Evolutionary conservation across 106 monocot species (phyloP).

Genomic region (Dioscorea zingiberensis): DNA sequence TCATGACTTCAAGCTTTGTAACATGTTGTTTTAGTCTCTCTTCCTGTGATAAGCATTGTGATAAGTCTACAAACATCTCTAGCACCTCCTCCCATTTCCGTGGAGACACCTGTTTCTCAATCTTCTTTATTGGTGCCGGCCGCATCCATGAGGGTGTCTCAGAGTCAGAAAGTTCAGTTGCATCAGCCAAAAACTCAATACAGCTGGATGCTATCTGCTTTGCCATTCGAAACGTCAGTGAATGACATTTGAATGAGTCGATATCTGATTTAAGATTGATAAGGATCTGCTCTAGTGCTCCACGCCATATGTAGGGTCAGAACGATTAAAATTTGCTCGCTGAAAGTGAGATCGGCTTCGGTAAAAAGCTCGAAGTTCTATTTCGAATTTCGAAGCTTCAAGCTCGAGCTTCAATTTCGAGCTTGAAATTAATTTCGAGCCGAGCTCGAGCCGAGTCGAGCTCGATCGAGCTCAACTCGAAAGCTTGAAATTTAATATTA

Average conservation of each 20-base stretch:
- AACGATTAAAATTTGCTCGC: no score
- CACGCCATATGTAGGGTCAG: no score
- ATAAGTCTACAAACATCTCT: constrained; percentile 73
- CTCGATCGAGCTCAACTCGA: no score
- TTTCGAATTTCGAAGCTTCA: no score
- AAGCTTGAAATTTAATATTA: no score
- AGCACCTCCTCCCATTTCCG: constrained; percentile 74
- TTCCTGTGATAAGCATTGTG: constrained; percentile 42
- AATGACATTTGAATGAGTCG: constrained; percentile 5
- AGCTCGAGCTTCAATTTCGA: no score
- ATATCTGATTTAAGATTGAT: constrained; percentile 38
- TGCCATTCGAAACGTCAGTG: constrained; percentile 33
- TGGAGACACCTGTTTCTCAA: constrained; percentile 9
- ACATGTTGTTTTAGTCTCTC: constrained; percentile 20
- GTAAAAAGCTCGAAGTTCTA: no score
- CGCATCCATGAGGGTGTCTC: constrained; percentile 72
- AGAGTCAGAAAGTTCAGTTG: constrained; percentile 3
- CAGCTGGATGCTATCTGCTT: constrained; percentile 65
- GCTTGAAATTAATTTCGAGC: no score
- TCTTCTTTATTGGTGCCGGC: constrained; percentile 28
- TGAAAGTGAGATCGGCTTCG: no score
- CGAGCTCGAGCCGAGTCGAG: no score
- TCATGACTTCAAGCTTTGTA: constrained; percentile 67
- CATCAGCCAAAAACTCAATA: constrained; percentile 36
- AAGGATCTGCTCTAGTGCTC: constrained; percentile 54